Evolutionary conservation across 2,329 filamentous ascomycete genomes (phyloP), one percentile per base, ranked within the genome.

Genomic region (Ceratocystis diversiconidia): DNA sequence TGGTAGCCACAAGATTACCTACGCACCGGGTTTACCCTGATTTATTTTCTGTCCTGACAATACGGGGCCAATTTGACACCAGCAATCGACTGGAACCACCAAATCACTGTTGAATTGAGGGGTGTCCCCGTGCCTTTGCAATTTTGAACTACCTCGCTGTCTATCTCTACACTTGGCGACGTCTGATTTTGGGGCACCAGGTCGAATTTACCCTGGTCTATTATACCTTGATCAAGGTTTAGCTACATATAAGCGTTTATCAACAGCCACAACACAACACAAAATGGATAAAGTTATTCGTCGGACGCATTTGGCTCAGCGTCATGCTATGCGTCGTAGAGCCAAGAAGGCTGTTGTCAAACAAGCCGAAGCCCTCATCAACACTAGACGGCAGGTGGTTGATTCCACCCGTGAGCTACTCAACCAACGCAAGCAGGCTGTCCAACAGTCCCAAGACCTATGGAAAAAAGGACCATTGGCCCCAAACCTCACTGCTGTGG

Each of bases 391-490:
- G 65, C 72, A 73, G 68, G 60, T 64, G 62, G 67, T 68, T 36
- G 61, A 64, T 10, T 69, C 72, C 46, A 70, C 74, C 63, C 68
- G 75, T 62, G 66, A 67, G 41, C 57, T 67, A n/a, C 59, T 67
- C 7, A 25, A 67, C 28, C 61, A 67, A 28, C 63, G 63, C 15
- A 70, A 71, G 46, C 64, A 68, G 4, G 73, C 73, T 64, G 70
- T 72, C 36, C 65, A 69, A 3, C 74, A 78, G 68, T 70, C 76
- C 64, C 70, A 72, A 41, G 88, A 95, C 73, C 86, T 92, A 74
- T 95, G 88, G 84, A 78, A 87, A 69, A 76, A 90, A 69, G 92
- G 92, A 0, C 82, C 88, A 7, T 73, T 96, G 69, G 87, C 90
- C 2, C 91, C 92, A 1, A 87, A 86, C 73, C 82, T 86, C 71